phyloP scores from a whole-genome alignment of 768 basidiomycete genomes.

The Agaricus sinodeliciosus region DNA sequence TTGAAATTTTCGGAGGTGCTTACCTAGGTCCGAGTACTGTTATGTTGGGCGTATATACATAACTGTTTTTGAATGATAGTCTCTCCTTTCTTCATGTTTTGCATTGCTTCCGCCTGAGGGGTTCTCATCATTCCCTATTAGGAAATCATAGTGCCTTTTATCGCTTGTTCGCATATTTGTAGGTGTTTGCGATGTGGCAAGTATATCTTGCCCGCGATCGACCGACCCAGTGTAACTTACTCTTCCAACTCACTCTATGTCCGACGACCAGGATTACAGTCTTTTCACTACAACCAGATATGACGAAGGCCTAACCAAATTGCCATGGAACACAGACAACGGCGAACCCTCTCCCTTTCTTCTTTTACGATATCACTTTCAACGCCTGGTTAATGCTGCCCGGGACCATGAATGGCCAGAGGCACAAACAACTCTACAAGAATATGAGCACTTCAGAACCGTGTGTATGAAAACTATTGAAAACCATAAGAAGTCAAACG shows the following conservation, averaged over 20 bases:
- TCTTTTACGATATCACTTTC: slow-evolving; percentile 53
- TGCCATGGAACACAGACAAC: slow-evolving; percentile 52
- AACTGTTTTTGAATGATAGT: too few species aligned
- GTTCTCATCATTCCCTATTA: too few species aligned
- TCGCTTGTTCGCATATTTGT: too few species aligned
- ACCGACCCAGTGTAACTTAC: background rate
- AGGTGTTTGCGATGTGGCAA: too few species aligned
- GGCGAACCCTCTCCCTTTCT: slow-evolving; percentile 53
- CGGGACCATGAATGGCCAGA: slow-evolving; percentile 44
- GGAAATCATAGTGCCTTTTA: too few species aligned
- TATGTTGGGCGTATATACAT: too few species aligned
- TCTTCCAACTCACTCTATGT: background rate
- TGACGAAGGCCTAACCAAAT: slow-evolving; percentile 40
- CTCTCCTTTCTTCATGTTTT: too few species aligned
- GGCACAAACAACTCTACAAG: slow-evolving; percentile 23
- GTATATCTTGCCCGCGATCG: background rate
- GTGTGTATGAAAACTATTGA: slow-evolving; percentile 42
- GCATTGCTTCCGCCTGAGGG: too few species aligned
- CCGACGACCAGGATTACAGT: slow-evolving; percentile 16
- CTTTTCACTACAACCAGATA: slow-evolving; percentile 55
- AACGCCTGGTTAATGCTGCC: slow-evolving; percentile 51
- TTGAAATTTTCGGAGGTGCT: too few species aligned
- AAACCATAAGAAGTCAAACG: slow-evolving; percentile 16
- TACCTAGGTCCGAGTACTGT: too few species aligned
- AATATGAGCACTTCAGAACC: slow-evolving; percentile 31